Conservation (phyloP, 257 asterid genomes). For the Thymus quinquecostatus region DNA sequence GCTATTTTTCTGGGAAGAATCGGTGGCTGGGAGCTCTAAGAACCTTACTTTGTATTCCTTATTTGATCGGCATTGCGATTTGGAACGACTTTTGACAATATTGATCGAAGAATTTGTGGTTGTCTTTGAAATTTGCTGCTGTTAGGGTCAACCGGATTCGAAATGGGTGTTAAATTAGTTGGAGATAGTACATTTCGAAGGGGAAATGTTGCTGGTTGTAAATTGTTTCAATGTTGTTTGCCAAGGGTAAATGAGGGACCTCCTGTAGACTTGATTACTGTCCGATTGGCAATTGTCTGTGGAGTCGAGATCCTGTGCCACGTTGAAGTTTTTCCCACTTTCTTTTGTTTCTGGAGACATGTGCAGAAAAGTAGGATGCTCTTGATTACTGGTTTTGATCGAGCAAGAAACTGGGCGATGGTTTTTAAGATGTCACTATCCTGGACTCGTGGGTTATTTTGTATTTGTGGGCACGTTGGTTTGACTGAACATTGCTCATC, state of each 20-base stretch:
- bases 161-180: background rate
- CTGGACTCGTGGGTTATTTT: background rate
- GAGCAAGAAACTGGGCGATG: conserved; percentile 4
- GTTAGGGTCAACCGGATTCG: background rate
- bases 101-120: background rate
- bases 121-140: background rate
- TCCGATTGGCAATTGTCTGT: conserved; percentile 10
- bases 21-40: background rate
- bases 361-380: background rate
- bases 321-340: background rate
- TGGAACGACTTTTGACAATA: background rate
- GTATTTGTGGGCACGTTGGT: background rate
- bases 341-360: conserved; percentile 20
- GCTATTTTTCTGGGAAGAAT: background rate
- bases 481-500: background rate
- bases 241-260: background rate
- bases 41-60: conserved; percentile 4
- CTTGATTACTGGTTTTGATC: conserved; percentile 19
- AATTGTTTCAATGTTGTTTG: background rate
- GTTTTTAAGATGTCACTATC: background rate
- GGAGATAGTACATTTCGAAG: too few relatives aligned
- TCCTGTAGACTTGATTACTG: background rate
- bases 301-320: background rate
- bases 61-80: conserved; percentile 6
- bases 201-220: background rate